Conservation (phyloP, 305 asterid genomes). For the Fraxinus xanthoxyloides region DNA sequence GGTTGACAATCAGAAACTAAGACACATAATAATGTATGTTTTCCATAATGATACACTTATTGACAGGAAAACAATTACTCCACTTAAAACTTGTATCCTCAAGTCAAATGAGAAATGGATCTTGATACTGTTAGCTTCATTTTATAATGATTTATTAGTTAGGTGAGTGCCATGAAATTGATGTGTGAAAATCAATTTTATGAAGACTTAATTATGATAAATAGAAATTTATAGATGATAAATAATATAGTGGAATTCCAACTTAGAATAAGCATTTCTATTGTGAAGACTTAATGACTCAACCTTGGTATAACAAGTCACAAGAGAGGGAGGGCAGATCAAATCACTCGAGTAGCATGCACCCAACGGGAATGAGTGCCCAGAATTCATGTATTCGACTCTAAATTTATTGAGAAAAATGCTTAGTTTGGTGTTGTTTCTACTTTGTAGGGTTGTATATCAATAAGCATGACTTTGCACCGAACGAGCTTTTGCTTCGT, state of each 20-base stretch:
- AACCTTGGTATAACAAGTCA: neutral
- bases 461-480: slow-evolving; percentile 83
- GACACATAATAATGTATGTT: neutral
- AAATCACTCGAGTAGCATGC: neutral
- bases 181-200: neutral
- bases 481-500: slow-evolving; percentile 84
- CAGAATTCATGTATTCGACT: neutral
- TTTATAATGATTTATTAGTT: neutral
- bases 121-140: neutral
- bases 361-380: neutral
- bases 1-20: neutral
- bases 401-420: neutral
- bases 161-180: neutral
- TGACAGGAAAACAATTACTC: neutral
- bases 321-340: neutral
- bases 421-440: neutral
- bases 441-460: slow-evolving; percentile 74
- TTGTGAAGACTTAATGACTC: neutral
- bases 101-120: neutral
- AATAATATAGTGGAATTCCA: neutral
- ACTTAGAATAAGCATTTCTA: neutral
- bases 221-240: neutral
- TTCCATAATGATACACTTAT: neutral
- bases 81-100: neutral
- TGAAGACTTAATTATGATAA: neutral